Evolutionary conservation across 2,329 filamentous ascomycete genomes (phyloP).

Genomic region (Pseudogymnoascus sp.): DNA sequence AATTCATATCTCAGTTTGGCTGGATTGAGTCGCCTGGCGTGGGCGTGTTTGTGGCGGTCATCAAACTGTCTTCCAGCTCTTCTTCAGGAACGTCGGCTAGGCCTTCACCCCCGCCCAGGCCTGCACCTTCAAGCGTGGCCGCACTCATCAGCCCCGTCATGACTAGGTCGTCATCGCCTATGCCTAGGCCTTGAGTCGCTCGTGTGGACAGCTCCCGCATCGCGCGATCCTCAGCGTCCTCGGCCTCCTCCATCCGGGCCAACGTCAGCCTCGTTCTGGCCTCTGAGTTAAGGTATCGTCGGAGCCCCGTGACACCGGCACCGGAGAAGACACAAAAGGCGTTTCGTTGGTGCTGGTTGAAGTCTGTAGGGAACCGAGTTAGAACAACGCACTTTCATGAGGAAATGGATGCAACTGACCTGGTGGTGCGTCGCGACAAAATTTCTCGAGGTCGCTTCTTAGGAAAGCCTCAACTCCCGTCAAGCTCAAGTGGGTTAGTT

Average conservation of each 20-base stretch:
- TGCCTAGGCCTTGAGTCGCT: background rate
- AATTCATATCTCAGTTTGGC: background rate
- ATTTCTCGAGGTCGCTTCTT: constrained; percentile 72
- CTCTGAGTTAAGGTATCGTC: constrained; percentile 61
- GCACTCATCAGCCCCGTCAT: background rate
- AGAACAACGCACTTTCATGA: constrained; percentile 9
- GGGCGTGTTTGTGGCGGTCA: background rate
- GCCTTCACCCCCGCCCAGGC: background rate
- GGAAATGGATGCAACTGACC: constrained; percentile 38
- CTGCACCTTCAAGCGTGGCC: background rate
- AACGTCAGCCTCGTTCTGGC: background rate
- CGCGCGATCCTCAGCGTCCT: background rate
- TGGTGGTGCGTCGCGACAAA: constrained; percentile 76
- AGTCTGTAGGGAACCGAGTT: constrained; percentile 50
- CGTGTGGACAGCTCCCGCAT: background rate
- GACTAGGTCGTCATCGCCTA: background rate
- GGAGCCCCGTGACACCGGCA: constrained; percentile 67
- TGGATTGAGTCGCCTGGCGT: background rate
- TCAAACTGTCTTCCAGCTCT: background rate
- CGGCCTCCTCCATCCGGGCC: background rate
- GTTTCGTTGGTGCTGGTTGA: constrained; percentile 88
- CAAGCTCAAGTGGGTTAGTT: constrained; percentile 86
- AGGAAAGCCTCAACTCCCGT: constrained; percentile 91
- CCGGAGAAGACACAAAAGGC: constrained; percentile 98
- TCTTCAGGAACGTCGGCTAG: background rate